Evolutionary conservation across 345 rosid genomes (phyloP).

Genomic region (Turritis glabra): DNA sequence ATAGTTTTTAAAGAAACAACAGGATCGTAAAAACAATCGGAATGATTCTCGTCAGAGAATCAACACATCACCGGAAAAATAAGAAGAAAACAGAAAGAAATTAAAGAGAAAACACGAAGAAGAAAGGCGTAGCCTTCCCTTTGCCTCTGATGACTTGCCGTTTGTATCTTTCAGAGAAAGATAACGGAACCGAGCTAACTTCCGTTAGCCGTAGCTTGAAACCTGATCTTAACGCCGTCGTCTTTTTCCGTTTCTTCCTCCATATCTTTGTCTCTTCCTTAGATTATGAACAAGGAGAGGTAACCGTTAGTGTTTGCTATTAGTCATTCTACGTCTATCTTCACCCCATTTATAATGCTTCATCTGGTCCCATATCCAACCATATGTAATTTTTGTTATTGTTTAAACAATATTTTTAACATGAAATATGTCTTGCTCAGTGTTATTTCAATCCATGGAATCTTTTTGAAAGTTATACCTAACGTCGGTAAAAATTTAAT

Average conservation of each 20-base stretch:
- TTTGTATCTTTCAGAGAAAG: conserved; percentile 26
- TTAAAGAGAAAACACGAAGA: conserved; percentile 13
- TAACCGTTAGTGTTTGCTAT: conserved; percentile 4
- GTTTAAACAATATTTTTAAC: not conserved
- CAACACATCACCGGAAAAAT: conserved; percentile 26
- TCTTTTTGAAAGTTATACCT: conserved; percentile 34
- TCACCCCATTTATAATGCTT: conserved; percentile 31
- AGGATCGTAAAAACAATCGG: not conserved
- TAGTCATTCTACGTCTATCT: conserved; percentile 11
- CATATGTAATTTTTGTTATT: not conserved
- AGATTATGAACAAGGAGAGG: not conserved
- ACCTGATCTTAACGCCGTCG: conserved; percentile 28
- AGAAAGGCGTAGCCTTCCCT: conserved; percentile 48
- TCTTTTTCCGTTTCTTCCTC: conserved; percentile 36
- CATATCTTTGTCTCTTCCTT: conserved; percentile 13
- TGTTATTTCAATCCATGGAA: conserved; percentile 12
- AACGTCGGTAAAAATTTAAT: conserved; percentile 14
- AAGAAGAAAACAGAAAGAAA: not conserved
- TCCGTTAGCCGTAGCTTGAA: conserved; percentile 8
- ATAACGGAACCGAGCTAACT: conserved; percentile 34
- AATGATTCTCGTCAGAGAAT: conserved; percentile 2
- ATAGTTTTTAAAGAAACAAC: not conserved
- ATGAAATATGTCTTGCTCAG: not conserved
- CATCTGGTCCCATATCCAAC: conserved; percentile 32
- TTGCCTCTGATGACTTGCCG: conserved; percentile 48